A percentile compares a stretch with the other conserved stretches of the same genome.
Evolutionary conservation across 2,329 filamentous ascomycete genomes (phyloP).

Genomic region (Xylaria sp.): DNA sequence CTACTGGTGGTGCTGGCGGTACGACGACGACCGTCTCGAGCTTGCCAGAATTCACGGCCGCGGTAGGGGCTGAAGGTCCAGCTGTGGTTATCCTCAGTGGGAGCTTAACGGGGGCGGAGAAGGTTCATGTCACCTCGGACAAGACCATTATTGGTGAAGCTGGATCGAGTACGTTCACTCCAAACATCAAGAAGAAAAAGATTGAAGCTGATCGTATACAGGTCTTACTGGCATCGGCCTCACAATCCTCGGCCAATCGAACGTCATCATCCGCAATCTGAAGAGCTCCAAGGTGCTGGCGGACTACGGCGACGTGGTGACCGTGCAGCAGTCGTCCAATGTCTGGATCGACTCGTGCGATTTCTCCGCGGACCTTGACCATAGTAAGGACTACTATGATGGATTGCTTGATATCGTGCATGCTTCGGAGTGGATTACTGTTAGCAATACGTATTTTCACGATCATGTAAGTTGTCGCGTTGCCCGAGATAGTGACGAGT

Average conservation of each 20-base stretch:
- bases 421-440: conserved; percentile 48
- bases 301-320: conserved; percentile 43
- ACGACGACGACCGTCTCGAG: conserved; percentile 45
- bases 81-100: conserved; percentile 40
- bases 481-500: no score
- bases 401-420: conserved; percentile 55
- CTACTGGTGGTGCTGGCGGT: conserved; percentile 47
- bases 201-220: no score
- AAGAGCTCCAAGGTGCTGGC: conserved; percentile 40
- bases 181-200: no score
- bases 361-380: conserved; percentile 45
- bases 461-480: conserved; percentile 38
- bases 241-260: conserved; percentile 42
- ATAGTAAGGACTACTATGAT: conserved; percentile 58
- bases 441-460: conserved; percentile 34
- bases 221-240: conserved; percentile 39
- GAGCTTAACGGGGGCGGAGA: conserved; percentile 36
- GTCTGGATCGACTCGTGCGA: conserved; percentile 56
- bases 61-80: conserved; percentile 40
- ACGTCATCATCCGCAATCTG: conserved; percentile 50
- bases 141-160: conserved; percentile 42
- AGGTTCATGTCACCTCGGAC: conserved; percentile 40
- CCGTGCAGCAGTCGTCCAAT: conserved; percentile 39
- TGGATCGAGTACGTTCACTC: conserved; percentile 28
- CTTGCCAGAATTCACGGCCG: conserved; percentile 42